These are phyloP conservation scores for Coemansia sp. DNA, from an alignment of 192 early-diverging fungal species.

Conservation along the genomic window DNA sequence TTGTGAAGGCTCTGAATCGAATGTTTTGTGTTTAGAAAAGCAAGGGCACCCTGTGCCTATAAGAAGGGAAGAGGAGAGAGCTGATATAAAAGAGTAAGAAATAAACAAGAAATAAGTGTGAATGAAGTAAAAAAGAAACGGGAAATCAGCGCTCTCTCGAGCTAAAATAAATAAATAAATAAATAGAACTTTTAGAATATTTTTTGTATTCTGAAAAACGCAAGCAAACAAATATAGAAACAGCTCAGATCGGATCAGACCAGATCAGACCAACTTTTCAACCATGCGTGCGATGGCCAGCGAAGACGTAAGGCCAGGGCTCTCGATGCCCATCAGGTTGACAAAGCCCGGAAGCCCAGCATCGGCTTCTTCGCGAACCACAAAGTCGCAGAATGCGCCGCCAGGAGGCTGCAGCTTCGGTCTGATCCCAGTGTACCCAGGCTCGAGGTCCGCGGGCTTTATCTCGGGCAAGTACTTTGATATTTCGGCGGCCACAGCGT, in stretches of 20 bases:
- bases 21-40: not conserved
- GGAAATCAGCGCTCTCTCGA: too few species aligned
- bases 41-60: not conserved
- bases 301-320: constrained; percentile 78
- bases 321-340: constrained; percentile 80
- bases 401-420: constrained; percentile 76
- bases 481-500: constrained; percentile 57
- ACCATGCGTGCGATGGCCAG: constrained; percentile 68
- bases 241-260: too few species aligned
- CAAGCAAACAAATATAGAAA: too few species aligned
- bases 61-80: too few species aligned
- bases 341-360: constrained; percentile 60
- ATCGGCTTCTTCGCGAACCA: constrained; percentile 59
- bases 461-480: constrained; percentile 62
- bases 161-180: not conserved
- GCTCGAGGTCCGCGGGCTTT: constrained; percentile 56
- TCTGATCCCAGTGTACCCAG: constrained; percentile 78
- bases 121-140: not conserved
- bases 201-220: not conserved
- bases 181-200: not conserved
- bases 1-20: not conserved
- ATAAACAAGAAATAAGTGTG: too few species aligned
- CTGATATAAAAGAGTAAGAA: too few species aligned
- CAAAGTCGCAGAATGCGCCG: constrained; percentile 73
- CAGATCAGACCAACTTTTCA: constrained; percentile 1